Evolutionary conservation across 176 grass and related monocot species (phyloP), one percentile per base, ranked within the genome.

Genomic region (Cymbopogon citratus): DNA sequence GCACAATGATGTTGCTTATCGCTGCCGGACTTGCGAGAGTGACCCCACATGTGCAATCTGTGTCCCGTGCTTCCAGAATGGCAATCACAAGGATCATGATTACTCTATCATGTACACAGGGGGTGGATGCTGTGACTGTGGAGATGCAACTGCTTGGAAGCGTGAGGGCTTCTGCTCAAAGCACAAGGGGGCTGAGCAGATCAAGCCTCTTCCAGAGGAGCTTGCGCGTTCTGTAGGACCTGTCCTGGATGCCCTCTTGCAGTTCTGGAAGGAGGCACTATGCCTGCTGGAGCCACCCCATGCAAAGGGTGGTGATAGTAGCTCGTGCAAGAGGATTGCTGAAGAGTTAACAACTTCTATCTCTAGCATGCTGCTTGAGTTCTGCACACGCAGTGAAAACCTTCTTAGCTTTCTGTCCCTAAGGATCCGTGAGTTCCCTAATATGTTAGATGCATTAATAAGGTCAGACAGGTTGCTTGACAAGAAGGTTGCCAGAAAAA

Each of bases 61-160:
- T 36, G 93, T 99, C 56, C 87, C 90, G 3, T 99, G 97, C 80
- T 99, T 99, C 71, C 91, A 90, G 91, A 95, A 99, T 46, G 97
- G 93, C 15, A 66, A 90, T 59, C 97, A 99, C 81, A 86, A 85
- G 49, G 93, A 94, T 46, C 97, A 99, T 85, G 97, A 99, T 85
- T 99, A 96, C 79, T 92, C 87, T 67, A 99, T 99, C 73, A 96
- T 96, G 76, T 96, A 96, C 49, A 96, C 97, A 52, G 91, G 87
- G 31, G 97, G 93, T 72, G 97, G 97, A 16, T 99, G 97, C 69
- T 99, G 97, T 71, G 97, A 99, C 26, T 99, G 97, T 72, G 97
- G 97, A 56, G 97, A 99, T 74, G 72, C 85, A 31, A 96, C 97
- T 9, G 97, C 93, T n/a, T 99, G 97, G 97, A 93, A 99, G 66